Percentiles rank a stretch among this genome's conserved stretches.
Conservation (phyloP, 73 alveolate species). For the Paramecium sonneborni region DNA sequence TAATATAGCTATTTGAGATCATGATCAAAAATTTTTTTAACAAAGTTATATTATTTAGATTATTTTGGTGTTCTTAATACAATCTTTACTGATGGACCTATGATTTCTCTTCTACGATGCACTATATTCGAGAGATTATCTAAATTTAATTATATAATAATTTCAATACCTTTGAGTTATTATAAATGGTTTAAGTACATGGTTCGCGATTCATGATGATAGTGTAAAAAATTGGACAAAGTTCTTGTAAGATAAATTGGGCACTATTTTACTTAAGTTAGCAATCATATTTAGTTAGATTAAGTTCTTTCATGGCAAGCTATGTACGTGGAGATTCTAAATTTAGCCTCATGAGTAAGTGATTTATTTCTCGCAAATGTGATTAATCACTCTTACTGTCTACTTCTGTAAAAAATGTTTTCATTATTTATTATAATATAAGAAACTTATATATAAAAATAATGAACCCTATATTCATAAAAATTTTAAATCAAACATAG, state of each 20-base stretch:
- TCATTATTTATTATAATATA: background rate
- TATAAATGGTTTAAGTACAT: background rate
- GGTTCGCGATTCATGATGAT: conserved; percentile 16
- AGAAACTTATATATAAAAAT: background rate
- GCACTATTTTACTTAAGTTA: background rate
- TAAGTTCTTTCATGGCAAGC: conserved; percentile 3
- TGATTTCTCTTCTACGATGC: background rate
- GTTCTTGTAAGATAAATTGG: background rate
- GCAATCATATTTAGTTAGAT: background rate
- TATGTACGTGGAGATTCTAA: conserved; percentile 10
- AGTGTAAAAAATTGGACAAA: background rate
- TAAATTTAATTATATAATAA: background rate
- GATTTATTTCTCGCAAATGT: background rate
- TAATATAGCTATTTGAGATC: conserved; percentile 30
- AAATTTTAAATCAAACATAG: background rate
- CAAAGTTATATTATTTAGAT: background rate
- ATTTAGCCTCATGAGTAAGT: background rate
- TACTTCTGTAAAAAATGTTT: conserved; percentile 11
- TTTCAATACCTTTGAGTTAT: background rate
- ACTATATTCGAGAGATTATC: background rate
- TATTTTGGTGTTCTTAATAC: background rate
- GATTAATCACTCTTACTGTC: background rate
- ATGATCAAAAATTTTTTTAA: conserved; percentile 13
- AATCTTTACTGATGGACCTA: conserved; percentile 33
- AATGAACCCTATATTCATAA: background rate